Conservation (phyloP, 352 stramenopile genomes). For the Aphanomyces euteiches region DNA sequence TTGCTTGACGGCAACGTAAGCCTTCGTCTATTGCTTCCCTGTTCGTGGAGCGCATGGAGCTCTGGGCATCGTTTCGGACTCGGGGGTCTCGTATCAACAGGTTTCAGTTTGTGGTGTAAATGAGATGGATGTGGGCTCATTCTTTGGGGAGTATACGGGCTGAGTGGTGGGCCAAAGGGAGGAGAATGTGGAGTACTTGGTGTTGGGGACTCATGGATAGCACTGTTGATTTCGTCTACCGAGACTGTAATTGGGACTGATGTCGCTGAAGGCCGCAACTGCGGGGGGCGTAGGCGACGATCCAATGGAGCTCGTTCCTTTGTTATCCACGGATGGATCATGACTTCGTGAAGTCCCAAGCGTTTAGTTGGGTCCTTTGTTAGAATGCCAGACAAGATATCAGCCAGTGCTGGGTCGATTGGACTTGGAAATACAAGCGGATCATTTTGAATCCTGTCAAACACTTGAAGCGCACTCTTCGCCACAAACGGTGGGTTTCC, state of each 20-base stretch:
- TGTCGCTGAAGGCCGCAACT: slow-evolving; percentile 24
- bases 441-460: slow-evolving; percentile 83
- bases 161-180: background rate
- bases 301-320: slow-evolving; percentile 46
- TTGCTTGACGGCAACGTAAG: slow-evolving; percentile 1
- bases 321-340: slow-evolving; percentile 75
- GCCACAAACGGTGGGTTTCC: slow-evolving; percentile 86
- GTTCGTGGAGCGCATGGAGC: slow-evolving; percentile 12
- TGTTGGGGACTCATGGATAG: slow-evolving; percentile 44
- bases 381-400: slow-evolving; percentile 63
- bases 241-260: slow-evolving; percentile 55
- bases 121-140: background rate
- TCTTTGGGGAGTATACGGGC: background rate
- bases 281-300: slow-evolving; percentile 33
- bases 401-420: slow-evolving; percentile 52
- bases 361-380: slow-evolving; percentile 56
- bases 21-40: slow-evolving; percentile 8
- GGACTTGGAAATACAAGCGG: slow-evolving; percentile 55
- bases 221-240: slow-evolving; percentile 72
- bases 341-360: slow-evolving; percentile 57
- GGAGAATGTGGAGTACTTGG: background rate
- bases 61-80: slow-evolving; percentile 9
- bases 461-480: slow-evolving; percentile 84
- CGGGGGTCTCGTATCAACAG: background rate
- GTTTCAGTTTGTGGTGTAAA: background rate